Percentiles rank a stretch among this genome's conserved stretches.
Evolutionary conservation across 1,284 basidiomycete genomes (phyloP).

Genomic region (Cryptococcus amylolentus): DNA sequence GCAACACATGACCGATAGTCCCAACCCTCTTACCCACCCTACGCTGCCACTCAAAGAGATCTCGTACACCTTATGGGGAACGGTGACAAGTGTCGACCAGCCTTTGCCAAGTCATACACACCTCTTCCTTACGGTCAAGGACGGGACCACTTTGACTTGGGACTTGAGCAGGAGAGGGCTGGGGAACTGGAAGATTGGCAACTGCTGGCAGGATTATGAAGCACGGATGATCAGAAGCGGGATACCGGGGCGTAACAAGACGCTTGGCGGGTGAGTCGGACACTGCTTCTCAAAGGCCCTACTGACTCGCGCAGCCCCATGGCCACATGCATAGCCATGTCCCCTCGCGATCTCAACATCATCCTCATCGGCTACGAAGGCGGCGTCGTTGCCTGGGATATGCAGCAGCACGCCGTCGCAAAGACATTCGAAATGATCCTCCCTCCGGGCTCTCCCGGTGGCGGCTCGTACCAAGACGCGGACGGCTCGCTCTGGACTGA

Average conservation of each 20-base stretch:
- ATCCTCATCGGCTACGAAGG: constrained; percentile 79
- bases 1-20: constrained; percentile 31
- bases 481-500: constrained; percentile 65
- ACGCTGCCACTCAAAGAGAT: constrained; percentile 36
- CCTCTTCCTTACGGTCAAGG: constrained; percentile 45
- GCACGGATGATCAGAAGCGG: constrained; percentile 61
- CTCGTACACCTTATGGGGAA: constrained; percentile 28
- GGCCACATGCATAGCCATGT: constrained; percentile 63
- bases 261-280: constrained; percentile 48
- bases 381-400: constrained; percentile 68
- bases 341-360: constrained; percentile 76
- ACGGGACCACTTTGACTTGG: constrained; percentile 56
- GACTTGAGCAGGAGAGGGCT: constrained; percentile 64
- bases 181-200: constrained; percentile 63
- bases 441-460: constrained; percentile 75
- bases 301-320: constrained; percentile 47
- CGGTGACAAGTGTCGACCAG: constrained; percentile 38
- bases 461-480: constrained; percentile 58
- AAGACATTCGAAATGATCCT: constrained; percentile 65
- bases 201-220: constrained; percentile 73
- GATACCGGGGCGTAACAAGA: constrained; percentile 53
- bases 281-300: constrained; percentile 5
- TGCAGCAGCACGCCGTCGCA: constrained; percentile 62
- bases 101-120: constrained; percentile 42
- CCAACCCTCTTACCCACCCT: constrained; percentile 30